A percentile compares a stretch with the other conserved stretches of the same genome.
Evolutionary conservation across 352 stramenopile species (phyloP).

Genomic region (Globisporangium paroecandrum): DNA sequence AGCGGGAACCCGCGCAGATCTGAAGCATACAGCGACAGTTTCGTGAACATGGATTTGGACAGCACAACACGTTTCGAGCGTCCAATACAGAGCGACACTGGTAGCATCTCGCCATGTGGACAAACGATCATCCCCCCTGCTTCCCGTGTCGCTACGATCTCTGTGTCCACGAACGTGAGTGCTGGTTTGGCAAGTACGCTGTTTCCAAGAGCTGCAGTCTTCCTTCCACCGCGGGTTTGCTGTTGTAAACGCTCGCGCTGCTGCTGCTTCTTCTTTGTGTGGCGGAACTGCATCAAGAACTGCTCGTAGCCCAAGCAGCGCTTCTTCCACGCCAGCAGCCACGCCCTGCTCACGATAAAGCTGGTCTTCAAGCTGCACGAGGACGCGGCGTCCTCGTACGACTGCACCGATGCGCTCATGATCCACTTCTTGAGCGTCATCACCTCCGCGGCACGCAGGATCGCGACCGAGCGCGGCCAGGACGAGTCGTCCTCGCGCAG

Average conservation of each 20-base stretch:
- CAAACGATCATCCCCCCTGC: slow-evolving; percentile 66
- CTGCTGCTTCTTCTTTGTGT: slow-evolving; percentile 64
- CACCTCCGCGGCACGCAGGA: slow-evolving; percentile 62
- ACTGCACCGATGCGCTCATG: slow-evolving; percentile 23
- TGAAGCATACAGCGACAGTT: slow-evolving; percentile 52
- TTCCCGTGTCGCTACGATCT: slow-evolving; percentile 26
- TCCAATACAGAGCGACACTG: slow-evolving; percentile 51
- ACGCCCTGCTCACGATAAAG: slow-evolving; percentile 71
- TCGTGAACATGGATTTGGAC: slow-evolving; percentile 36
- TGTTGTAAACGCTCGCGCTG: slow-evolving; percentile 34
- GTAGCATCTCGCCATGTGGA: slow-evolving; percentile 54
- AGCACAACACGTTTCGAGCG: slow-evolving; percentile 57
- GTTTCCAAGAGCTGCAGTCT: slow-evolving; percentile 9
- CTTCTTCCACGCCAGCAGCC: slow-evolving; percentile 71
- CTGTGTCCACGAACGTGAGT: slow-evolving; percentile 21
- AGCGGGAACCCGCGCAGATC: slow-evolving; percentile 59
- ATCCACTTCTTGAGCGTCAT: slow-evolving; percentile 63
- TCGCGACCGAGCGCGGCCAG: slow-evolving; percentile 58
- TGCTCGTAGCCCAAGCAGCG: slow-evolving; percentile 71
- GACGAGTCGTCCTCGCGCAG: slow-evolving; percentile 42
- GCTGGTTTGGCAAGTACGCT: background rate
- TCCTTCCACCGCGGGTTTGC: slow-evolving; percentile 17
- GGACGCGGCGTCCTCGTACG: slow-evolving; percentile 38
- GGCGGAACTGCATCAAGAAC: slow-evolving; percentile 66
- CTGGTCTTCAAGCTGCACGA: slow-evolving; percentile 26